Base-by-base conservation (phyloP, 768 basidiomycete genomes). In the Kondoa subrosea region DNA sequence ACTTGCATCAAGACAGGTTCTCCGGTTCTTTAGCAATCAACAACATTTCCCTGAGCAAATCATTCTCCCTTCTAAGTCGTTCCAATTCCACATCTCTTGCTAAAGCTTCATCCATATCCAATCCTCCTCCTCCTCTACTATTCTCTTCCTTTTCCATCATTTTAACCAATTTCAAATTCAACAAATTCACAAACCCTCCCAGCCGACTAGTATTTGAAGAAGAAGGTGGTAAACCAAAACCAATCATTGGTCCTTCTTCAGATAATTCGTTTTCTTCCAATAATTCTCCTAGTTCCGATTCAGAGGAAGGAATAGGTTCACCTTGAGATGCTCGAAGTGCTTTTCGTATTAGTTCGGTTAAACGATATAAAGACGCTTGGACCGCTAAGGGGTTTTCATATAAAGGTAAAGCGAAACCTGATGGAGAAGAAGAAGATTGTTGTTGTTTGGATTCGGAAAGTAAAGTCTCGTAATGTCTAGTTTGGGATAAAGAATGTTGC, bases 61-160 rank as follows among this genome's bases (percentile, higher is more conserved):
- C 82, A 75, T 99, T 99, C 78, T 97, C 93, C 63, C 79, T 79
- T 76, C 87, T 85, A 57, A 99, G 78, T 62, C 91, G 82, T 12
- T 81, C 74, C 65, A 99, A 89, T 78, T 97, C 95, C 70, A 79
- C 78, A 76, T 97, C 93, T 69, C 95, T 83, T 76, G 90, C 88
- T 68, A 86, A 71, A 1, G 88, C 85, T 89, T 93, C 96, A 77
- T 97, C 91, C 56, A 81, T 79, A 56, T 71, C 71, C 34, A 76
- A 73, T 72, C 16, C 78, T 76, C 2, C 34, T 27, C n/a, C n/a
- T 14, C 14, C 58, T 25, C n/a, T n/a, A n/a, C n/a, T n/a, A n/a
- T n/a, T n/a, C n/a, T n/a, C n/a, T n/a, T n/a, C n/a, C 30, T 50
- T 25, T 14, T 25, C 31, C 32, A 34, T n/a, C 12, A 32, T 12